These are phyloP conservation scores for Tylopilus subfusipes DNA, from an alignment of 768 basidiomycete species.

Conservation along the genomic window DNA sequence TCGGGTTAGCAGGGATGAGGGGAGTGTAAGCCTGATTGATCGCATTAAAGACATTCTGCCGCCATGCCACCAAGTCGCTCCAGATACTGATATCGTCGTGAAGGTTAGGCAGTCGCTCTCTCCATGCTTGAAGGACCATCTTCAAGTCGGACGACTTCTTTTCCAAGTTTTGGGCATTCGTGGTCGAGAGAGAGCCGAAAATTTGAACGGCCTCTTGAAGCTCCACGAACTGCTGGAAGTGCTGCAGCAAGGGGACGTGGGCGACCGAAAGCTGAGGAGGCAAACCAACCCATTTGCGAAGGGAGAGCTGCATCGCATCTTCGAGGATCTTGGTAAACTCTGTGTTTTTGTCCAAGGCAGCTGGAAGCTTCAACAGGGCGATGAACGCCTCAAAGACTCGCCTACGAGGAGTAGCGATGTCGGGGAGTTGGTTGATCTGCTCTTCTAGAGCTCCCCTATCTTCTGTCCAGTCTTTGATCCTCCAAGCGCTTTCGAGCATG, in stretches of 20 bases:
- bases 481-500: conserved; percentile 93
- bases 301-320: conserved; percentile 93
- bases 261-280: conserved; percentile 86
- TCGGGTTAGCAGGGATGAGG: conserved; percentile 64
- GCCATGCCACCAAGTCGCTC: conserved; percentile 99
- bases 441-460: conserved; percentile 75
- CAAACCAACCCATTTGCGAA: conserved; percentile 93
- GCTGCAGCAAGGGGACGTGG: conserved; percentile 91
- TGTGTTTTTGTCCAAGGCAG: conserved; percentile 73
- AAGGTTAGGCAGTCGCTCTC: conserved; percentile 91
- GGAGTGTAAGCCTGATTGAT: conserved; percentile 97
- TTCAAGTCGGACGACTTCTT: conserved; percentile 95
- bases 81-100: conserved; percentile 98
- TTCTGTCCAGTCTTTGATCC: conserved; percentile 88
- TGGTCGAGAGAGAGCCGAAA: conserved; percentile 84
- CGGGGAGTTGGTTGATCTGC: conserved; percentile 74
- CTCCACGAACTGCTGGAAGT: conserved; percentile 99
- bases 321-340: conserved; percentile 89
- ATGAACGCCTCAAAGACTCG: conserved; percentile 97
- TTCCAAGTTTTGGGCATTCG: conserved; percentile 85
- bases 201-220: conserved; percentile 94
- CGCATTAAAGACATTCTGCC: conserved; percentile 96
- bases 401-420: conserved; percentile 90
- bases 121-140: conserved; percentile 94
- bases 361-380: conserved; percentile 81